These are phyloP conservation scores for Neospora caninum DNA, from an alignment of 169 alveolate species.

Conservation along the genomic window DNA sequence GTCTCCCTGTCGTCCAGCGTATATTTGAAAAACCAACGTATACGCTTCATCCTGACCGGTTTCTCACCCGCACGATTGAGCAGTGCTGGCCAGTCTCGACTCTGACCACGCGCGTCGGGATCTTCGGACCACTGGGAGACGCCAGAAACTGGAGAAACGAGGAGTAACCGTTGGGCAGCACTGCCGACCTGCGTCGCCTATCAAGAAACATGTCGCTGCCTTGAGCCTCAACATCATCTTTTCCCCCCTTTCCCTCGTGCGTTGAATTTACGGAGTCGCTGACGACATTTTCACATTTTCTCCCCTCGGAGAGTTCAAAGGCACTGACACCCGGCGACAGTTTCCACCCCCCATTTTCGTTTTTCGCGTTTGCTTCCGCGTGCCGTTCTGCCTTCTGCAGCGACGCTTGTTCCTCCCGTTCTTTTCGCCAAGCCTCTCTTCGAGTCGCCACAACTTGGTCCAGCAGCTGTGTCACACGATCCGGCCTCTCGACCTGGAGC, in stretches of 20 bases:
- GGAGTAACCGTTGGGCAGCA: background rate
- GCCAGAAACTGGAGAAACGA: background rate
- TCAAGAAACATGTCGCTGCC: background rate
- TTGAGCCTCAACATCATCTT: background rate
- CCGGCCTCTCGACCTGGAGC: background rate
- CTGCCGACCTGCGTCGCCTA: background rate
- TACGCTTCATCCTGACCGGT: no score
- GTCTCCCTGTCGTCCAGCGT: no score
- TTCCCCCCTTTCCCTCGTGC: background rate
- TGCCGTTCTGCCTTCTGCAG: background rate
- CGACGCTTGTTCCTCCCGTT: background rate
- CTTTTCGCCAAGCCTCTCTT: background rate
- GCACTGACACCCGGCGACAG: no score
- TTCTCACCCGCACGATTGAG: background rate
- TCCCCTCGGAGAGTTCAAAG: no score
- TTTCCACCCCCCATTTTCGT: no score
- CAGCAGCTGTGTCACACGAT: background rate
- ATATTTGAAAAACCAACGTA: no score
- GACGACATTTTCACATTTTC: no score
- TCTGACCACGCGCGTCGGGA: background rate
- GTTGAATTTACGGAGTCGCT: background rate
- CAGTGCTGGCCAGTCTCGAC: slow-evolving; percentile 34
- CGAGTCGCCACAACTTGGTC: background rate
- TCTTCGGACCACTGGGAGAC: background rate
- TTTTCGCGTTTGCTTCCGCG: background rate